Base-by-base conservation (phyloP, 2,329 filamentous ascomycete species). In the Raffaelea albimanens region DNA sequence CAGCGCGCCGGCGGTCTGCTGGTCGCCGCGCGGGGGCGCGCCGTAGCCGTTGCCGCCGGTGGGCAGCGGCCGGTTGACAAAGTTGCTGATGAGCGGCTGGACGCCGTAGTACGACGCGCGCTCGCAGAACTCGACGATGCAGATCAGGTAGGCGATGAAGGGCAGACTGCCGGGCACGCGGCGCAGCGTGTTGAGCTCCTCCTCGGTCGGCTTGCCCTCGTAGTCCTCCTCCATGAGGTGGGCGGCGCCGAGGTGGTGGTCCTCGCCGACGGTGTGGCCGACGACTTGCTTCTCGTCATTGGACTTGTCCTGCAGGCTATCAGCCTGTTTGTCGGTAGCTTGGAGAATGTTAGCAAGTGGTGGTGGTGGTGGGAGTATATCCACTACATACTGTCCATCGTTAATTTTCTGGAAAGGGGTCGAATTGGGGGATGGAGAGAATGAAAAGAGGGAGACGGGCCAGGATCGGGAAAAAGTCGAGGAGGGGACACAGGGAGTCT, bases 21-120 rank as follows among this genome's bases (percentile, higher is more conserved):
- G 68, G 39, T 59, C 61, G 38, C 57, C 65, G 20, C 36, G 36
- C 2, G 69, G 63, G 9, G 67, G 65, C 0, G 71, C 67, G 41
- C 71, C 71, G 31, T 59, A 67, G 40, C 80, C 1, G 76, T 78
- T 20, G 57, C 70, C 5, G 76, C 70, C 71, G 0, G 52, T 45
- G 1, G 80, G 79, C 23, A 82, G 64, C 29, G 68, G 65, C 45
- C 73, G 68, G 55, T 77, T 74, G 57, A 83, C 73, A 57, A 79
- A 83, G 64, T 83, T 83, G 60, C 77, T 78, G 76, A 82, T 85
- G 25, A 86, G 70, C 29, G 82, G 73, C 40, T 78, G 75, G 4
- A 80, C 82, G 47, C 84, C 85, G 58, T 88, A 87, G 75, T 87
- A 89, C 14, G 80, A 83, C 66, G 86, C 87, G 43, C 84, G 80